Evolutionary conservation across 2,329 filamentous ascomycete species (phyloP), one percentile per base, ranked within the genome.

Genomic region (Exophiala lecanii-corni): DNA sequence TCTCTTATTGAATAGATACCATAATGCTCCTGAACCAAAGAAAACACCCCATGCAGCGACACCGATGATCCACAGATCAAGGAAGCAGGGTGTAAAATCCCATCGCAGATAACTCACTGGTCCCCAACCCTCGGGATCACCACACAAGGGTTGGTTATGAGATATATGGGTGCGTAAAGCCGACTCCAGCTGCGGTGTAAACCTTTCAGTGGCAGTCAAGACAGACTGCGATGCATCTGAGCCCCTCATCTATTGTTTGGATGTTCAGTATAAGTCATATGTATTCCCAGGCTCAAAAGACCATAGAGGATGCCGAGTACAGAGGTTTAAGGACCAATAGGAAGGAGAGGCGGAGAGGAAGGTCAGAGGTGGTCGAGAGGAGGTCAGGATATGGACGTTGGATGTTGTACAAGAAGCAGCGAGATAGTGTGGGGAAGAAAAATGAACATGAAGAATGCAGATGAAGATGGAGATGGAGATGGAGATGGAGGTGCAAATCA

Each of bases 41-140:
- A 96, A 42, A 17, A 96, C 72, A 12, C 91, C 89, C 69, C 84
- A 94, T 10, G 74, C 74, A 6, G 87, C 86, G 19, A 95, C 86
- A 2, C 75, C 69, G 23, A 85, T 79, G 46, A 97, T 79, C 79
- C 87, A 89, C 16, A 94, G 79, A 63, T 98, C 94, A 58, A 97
- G 81, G 62, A 98, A 98, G 71, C 92, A 98, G 30, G 92, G 91
- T 12, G 92, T 97, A 59, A 98, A 89, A 69, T 98, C 92, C 66
- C 88, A 96, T 63, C 91, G 78, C 55, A 81, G 74, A 25, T 82
- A 81, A 66, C 89, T 96, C 62, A 98, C 62, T 16, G 92, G 92
- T 1, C 94, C 94, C 92, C 92, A 98, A 59, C 92, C 94, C 67
- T 97, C 91, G 41, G 75, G 72, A 67, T 95, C 92, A 63, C 84